A percentile compares a stretch with the other conserved stretches of the same genome.
Conservation (phyloP, 306 rosid species). For the Quercus variabilis region DNA sequence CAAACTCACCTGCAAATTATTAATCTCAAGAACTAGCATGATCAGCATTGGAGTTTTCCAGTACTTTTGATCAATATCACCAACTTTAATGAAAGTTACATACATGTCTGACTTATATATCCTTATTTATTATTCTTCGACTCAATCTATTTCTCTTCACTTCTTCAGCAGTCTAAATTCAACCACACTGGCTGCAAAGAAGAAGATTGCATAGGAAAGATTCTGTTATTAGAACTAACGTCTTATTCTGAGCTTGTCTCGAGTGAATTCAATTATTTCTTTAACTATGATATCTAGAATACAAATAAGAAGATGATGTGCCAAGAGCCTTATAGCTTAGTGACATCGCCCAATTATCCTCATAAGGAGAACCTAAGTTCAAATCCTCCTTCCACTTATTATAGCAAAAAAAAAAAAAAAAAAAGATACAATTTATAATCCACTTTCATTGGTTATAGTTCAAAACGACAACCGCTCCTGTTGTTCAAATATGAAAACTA, state of each 20-base stretch:
- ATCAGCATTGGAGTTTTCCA: too few species aligned
- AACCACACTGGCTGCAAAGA: neutral
- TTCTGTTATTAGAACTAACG: neutral
- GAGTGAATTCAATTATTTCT: neutral
- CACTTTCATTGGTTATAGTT: neutral
- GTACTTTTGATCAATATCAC: too few species aligned
- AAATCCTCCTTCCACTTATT: too few species aligned
- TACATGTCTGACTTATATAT: neutral
- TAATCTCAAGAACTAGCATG: too few species aligned
- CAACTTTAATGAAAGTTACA: too few species aligned
- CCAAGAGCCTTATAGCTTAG: too few species aligned
- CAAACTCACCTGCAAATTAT: too few species aligned
- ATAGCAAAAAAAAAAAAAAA: too few species aligned
- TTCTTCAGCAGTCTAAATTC: neutral
- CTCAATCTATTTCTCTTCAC: neutral
- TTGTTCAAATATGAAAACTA: conserved; percentile 16
- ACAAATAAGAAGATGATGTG: neutral
- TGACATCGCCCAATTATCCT: too few species aligned
- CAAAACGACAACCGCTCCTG: neutral
- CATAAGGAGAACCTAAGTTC: too few species aligned
- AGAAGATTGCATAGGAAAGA: neutral
- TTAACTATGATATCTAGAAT: neutral
- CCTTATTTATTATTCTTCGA: neutral
- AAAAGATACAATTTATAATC: neutral
- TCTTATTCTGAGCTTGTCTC: neutral